These are phyloP conservation scores for Pholiota molesta DNA, from an alignment of 768 basidiomycete genomes.

Conservation along the genomic window DNA sequence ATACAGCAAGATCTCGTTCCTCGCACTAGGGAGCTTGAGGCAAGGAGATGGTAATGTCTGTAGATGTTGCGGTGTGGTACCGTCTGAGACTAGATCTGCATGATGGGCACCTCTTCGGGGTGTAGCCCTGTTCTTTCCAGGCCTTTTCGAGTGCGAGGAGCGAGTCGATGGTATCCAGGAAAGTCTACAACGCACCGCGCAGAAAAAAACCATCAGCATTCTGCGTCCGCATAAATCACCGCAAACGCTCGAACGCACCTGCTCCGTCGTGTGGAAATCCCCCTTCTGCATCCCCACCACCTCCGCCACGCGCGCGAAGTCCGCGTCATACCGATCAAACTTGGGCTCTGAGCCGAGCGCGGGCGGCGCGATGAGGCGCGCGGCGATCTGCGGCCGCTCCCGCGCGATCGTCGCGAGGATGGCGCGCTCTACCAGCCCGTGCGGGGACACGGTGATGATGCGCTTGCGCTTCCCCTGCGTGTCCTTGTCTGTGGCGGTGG, in stretches of 20 bases:
- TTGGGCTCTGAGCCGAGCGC: slow-evolving; percentile 20
- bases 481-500: not conserved
- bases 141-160: slow-evolving; percentile 2
- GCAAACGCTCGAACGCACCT: slow-evolving; percentile 12
- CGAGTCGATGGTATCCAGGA: slow-evolving; percentile 6
- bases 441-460: slow-evolving; percentile 10
- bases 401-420: slow-evolving; percentile 27
- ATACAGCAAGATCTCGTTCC: no score
- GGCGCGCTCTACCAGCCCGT: slow-evolving; percentile 15
- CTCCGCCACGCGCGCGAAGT: slow-evolving; percentile 33
- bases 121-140: slow-evolving; percentile 5
- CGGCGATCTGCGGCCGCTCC: slow-evolving; percentile 33
- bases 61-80: no score
- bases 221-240: not conserved
- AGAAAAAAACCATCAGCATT: not conserved
- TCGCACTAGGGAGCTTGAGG: no score
- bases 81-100: not conserved
- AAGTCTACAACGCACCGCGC: not conserved
- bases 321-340: slow-evolving; percentile 25
- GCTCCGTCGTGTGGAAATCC: slow-evolving; percentile 33
- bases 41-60: no score
- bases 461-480: slow-evolving; percentile 15
- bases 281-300: slow-evolving; percentile 34
- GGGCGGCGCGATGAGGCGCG: slow-evolving; percentile 27
- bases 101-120: not conserved